phyloP scores from a whole-genome alignment of 2,329 filamentous ascomycete species.

The Ascochyta fabae region DNA sequence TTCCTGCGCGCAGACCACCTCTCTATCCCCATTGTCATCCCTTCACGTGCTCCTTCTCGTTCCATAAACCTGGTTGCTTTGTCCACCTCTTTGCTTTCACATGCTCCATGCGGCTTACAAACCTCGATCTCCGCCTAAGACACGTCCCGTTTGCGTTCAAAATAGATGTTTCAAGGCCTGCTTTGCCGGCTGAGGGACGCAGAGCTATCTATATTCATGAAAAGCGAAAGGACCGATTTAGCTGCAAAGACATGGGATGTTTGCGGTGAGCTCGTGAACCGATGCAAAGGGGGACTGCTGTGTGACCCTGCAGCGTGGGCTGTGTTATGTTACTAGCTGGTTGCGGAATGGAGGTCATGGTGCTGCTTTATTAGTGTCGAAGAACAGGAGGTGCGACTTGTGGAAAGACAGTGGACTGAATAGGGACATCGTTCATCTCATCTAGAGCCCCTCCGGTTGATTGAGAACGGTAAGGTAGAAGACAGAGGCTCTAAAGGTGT shows the following conservation, averaged over 20 bases:
- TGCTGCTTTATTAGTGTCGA: slow-evolving; percentile 3
- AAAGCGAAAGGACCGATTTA: slow-evolving; percentile 10
- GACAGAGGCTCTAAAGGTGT: neutral
- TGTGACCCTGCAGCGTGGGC: neutral
- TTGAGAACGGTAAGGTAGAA: neutral
- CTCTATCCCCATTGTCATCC: slow-evolving; percentile 4
- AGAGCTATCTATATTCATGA: slow-evolving; percentile 9
- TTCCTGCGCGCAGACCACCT: neutral
- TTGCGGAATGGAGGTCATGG: neutral
- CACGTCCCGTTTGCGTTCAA: slow-evolving; percentile 8
- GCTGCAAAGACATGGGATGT: slow-evolving; percentile 2
- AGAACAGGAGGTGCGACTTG: neutral
- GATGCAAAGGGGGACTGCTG: neutral
- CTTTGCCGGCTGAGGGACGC: slow-evolving; percentile 3
- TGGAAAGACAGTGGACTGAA: neutral
- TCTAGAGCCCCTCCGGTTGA: neutral
- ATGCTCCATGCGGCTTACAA: neutral
- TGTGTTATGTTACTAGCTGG: neutral
- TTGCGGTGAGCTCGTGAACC: slow-evolving; percentile 7
- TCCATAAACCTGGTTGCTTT: neutral
- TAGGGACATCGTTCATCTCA: neutral
- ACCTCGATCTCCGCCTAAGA: neutral
- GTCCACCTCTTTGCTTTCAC: neutral
- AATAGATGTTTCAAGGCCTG: slow-evolving; percentile 9
- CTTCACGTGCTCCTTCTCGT: slow-evolving; percentile 1